These are phyloP conservation scores for Metahyphopichia silvanorum DNA, from an alignment of 805 yeast genomes.

Conservation along the genomic window DNA sequence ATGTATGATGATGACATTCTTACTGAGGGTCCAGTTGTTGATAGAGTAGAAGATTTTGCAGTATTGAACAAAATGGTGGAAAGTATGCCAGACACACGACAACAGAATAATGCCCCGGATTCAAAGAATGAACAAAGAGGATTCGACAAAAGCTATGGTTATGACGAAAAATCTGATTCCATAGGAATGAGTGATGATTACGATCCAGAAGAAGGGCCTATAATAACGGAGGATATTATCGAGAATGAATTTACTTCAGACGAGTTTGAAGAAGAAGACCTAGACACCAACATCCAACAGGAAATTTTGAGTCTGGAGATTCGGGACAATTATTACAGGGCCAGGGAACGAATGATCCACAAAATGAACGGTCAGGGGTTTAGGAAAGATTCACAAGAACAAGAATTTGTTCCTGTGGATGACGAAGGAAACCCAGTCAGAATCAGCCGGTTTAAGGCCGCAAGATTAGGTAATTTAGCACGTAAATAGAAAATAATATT, in stretches of 20 bases:
- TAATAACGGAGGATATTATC: conserved; percentile 40
- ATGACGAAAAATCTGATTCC: conserved; percentile 8
- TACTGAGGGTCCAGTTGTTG: conserved; percentile 55
- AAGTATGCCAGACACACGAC: conserved; percentile 16
- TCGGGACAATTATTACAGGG: conserved; percentile 49
- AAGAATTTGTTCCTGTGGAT: conserved; percentile 67
- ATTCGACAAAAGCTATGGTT: conserved; percentile 14
- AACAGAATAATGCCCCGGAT: conserved; percentile 4
- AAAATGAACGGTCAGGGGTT: conserved; percentile 42
- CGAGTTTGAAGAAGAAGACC: conserved; percentile 18
- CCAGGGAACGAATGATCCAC: conserved; percentile 50
- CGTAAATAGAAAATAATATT: no score
- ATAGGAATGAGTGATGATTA: conserved; percentile 27
- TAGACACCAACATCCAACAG: conserved; percentile 9
- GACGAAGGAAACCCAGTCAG: conserved; percentile 56
- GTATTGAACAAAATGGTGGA: conserved; percentile 48
- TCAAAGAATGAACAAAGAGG: conserved; percentile 3
- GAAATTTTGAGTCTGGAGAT: conserved; percentile 47
- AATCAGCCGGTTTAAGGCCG: conserved; percentile 60
- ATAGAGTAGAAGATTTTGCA: conserved; percentile 52
- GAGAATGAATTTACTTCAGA: conserved; percentile 29
- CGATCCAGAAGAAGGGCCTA: conserved; percentile 32
- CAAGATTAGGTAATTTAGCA: conserved; percentile 1
- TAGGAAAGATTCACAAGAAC: conserved; percentile 43
- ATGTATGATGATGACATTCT: conserved; percentile 58